A percentile compares a stretch with the other conserved stretches of the same genome.
Conservation (phyloP, 1,139 yeast species). For the Ogataea hybrid region DNA sequence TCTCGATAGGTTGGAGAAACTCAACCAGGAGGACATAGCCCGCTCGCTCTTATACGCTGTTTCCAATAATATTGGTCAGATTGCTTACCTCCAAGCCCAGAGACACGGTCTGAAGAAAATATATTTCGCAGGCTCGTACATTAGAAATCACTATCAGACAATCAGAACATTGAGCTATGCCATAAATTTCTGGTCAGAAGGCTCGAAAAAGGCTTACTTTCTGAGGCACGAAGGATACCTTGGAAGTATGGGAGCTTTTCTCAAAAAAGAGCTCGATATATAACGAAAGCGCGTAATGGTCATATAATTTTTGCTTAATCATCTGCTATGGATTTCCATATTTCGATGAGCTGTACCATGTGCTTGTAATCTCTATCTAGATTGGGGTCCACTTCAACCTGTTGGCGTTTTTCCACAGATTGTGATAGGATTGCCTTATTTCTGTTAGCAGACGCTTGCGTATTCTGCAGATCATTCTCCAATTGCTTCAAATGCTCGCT, state of each 20-base stretch:
- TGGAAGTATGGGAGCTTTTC: slow-evolving; percentile 95
- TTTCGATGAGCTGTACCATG: slow-evolving; percentile 14
- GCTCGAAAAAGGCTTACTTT: slow-evolving; percentile 89
- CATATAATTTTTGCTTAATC: slow-evolving; percentile 2
- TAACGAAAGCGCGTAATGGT: slow-evolving; percentile 28
- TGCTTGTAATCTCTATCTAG: slow-evolving; percentile 16
- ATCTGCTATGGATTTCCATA: slow-evolving; percentile 17
- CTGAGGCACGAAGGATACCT: slow-evolving; percentile 93
- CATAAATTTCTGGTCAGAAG: slow-evolving; percentile 93
- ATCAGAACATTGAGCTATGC: slow-evolving; percentile 93
- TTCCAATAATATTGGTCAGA: slow-evolving; percentile 94
- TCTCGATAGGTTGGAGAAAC: slow-evolving; percentile 48
- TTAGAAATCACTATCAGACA: slow-evolving; percentile 92
- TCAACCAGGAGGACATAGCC: slow-evolving; percentile 76
- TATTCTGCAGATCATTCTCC: background rate
- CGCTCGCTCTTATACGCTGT: slow-evolving; percentile 83
- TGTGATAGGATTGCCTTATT: slow-evolving; percentile 6
- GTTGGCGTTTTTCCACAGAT: slow-evolving; percentile 5
- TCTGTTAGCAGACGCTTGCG: background rate
- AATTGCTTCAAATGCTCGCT: slow-evolving; percentile 4
- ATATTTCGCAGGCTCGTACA: slow-evolving; percentile 95
- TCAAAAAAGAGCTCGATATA: slow-evolving; percentile 43
- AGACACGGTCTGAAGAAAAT: slow-evolving; percentile 78
- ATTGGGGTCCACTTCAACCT: slow-evolving; percentile 8
- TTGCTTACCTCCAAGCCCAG: slow-evolving; percentile 91